These are phyloP conservation scores for Nissolia schottii DNA, from an alignment of 306 rosid species.

Conservation along the genomic window DNA sequence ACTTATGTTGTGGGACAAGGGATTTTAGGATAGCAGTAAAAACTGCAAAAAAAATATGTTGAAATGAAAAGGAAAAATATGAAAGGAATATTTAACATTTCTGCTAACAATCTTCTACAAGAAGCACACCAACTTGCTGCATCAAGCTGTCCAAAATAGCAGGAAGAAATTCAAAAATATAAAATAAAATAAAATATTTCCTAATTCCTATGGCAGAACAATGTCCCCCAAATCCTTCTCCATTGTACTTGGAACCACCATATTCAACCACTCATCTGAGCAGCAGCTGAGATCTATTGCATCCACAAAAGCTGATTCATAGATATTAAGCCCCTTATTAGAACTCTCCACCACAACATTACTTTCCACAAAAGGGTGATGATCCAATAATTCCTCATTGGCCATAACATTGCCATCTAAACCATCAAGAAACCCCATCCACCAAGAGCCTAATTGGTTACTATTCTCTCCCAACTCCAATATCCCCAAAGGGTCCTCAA, in stretches of 20 bases:
- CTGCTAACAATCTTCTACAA: background rate
- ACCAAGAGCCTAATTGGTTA: constrained; percentile 40
- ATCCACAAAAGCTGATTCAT: constrained; percentile 14
- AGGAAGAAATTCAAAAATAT: no score
- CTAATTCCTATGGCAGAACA: background rate
- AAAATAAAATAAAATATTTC: background rate
- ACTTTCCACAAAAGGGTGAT: constrained; percentile 7
- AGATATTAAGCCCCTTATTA: background rate
- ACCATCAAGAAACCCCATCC: constrained; percentile 36
- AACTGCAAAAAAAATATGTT: background rate
- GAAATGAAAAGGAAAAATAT: background rate
- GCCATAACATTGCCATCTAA: constrained; percentile 29
- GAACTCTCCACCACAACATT: background rate
- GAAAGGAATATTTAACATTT: background rate
- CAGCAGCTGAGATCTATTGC: constrained; percentile 18
- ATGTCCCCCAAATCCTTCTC: constrained; percentile 5
- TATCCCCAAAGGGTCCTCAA: constrained; percentile 16
- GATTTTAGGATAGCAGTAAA: background rate
- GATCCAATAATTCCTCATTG: background rate
- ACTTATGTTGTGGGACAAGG: background rate
- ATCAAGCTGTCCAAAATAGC: background rate
- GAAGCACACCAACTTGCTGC: background rate
- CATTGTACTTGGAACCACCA: constrained; percentile 21
- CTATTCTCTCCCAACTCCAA: constrained; percentile 40
- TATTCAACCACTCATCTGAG: constrained; percentile 48